These are phyloP conservation scores for Cercophora samala DNA, from an alignment of 495 filamentous ascomycete species.

Conservation along the genomic window DNA sequence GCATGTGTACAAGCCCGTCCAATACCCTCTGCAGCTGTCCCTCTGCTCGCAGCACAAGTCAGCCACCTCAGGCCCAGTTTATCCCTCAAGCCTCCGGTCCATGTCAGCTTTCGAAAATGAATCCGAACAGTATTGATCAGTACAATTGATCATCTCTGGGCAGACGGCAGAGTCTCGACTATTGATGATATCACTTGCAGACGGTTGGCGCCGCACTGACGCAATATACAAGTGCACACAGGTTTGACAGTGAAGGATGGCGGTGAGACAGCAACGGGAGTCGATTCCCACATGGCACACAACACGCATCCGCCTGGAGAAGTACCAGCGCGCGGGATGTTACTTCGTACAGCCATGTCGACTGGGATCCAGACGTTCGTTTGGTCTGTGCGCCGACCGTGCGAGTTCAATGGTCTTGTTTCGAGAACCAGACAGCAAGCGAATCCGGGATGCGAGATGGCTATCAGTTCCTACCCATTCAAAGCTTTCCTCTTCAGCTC, in stretches of 20 bases:
- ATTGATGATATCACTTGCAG: background rate
- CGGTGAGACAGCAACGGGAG: slow-evolving; percentile 10
- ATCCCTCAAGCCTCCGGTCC: background rate
- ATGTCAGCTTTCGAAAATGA: background rate
- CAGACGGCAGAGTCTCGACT: background rate
- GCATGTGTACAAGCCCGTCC: background rate
- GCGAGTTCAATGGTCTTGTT: slow-evolving; percentile 18
- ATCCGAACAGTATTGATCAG: background rate
- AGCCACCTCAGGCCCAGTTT: background rate
- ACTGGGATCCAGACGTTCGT: background rate
- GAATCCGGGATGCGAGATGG: slow-evolving; percentile 2
- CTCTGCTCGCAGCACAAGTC: background rate
- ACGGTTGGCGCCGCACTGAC: slow-evolving; percentile 17
- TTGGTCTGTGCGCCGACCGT: slow-evolving; percentile 13
- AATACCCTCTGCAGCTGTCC: background rate
- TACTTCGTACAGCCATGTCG: slow-evolving; percentile 2
- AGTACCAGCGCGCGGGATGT: slow-evolving; percentile 9
- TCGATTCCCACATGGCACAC: slow-evolving; percentile 11
- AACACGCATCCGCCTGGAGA: no score
- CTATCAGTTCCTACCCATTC: background rate
- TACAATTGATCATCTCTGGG: background rate
- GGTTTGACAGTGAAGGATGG: slow-evolving; percentile 1
- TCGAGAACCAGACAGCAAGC: slow-evolving; percentile 4
- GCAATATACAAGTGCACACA: slow-evolving; percentile 13
- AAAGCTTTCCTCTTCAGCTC: background rate